Base-by-base conservation (phyloP, 176 grass and related monocot species). In the Cenchrus americanus region DNA sequence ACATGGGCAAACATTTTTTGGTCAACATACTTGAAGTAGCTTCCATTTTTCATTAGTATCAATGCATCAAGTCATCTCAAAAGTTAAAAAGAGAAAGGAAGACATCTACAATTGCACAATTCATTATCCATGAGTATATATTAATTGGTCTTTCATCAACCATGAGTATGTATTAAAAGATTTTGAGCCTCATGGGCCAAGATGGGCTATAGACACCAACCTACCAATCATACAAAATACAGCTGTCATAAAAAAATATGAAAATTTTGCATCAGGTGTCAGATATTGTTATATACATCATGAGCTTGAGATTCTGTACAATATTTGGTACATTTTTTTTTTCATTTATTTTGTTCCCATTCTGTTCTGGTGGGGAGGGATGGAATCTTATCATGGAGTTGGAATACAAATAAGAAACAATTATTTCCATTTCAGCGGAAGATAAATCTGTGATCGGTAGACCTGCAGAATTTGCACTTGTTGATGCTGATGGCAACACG, bases 401-500 rank as follows among this genome's bases (percentile, higher is more conserved):
- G n/a, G 60, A 82, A 46, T 75, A 51, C 5, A 80, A 80, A 72
- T 69, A 80, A 76, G 4, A 10, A 91, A 73, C 1, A 53, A 63
- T 49, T 82, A 14, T 82, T 79, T 63, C n/a, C 18, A 73, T 71
- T 85, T 86, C 76, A 94, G 95, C 22, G 78, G 86, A 92, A 22
- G 92, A 89, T 82, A 83, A 74, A 59, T 89, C 92, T 79, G 47
- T 97, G 44, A 70, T 94, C 78, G 90, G 91, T 51, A 88, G 88
- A 60, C 88, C 90, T 65, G 84, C 83, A 71, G 67, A 89, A 26
- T 88, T 92, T 94, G 90, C 92, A 54, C 95, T 97, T 81, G 78
- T 94, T 75, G 86, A 94, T 77, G 26, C 81, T 82, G 92, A 94
- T 85, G 95, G 95, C 13, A 94, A 52, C 65, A 90, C 95, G 75